Conservation (phyloP, 139 green algal genomes). For the Auxenochlorella pyrenoidosa region DNA sequence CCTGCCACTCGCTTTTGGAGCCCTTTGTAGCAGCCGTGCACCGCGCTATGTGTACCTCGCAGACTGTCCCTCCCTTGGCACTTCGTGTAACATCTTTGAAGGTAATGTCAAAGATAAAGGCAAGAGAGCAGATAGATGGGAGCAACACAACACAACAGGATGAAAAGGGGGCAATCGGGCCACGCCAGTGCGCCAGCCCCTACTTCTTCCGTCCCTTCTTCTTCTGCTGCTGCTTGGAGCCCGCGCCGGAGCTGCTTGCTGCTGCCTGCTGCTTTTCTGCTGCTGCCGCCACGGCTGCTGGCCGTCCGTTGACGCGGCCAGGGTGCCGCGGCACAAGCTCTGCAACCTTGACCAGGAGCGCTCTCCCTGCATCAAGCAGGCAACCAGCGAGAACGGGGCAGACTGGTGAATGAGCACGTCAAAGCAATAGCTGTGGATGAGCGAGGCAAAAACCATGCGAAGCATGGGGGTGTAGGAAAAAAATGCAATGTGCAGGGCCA, state of each 20-base stretch:
- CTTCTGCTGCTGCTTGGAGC: slow-evolving; percentile 39
- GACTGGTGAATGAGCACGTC: not conserved
- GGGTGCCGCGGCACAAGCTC: slow-evolving; percentile 58
- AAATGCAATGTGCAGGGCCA: not conserved
- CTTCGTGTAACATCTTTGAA: not conserved
- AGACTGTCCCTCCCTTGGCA: not conserved
- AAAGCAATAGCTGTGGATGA: not conserved
- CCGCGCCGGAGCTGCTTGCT: not conserved
- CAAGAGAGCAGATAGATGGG: not conserved
- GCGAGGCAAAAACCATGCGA: not conserved
- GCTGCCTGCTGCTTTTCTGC: slow-evolving; percentile 6
- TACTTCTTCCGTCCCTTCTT: slow-evolving; percentile 45
- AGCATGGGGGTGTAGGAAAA: not conserved
- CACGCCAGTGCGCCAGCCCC: not conserved
- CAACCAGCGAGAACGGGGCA: not conserved
- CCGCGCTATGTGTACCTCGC: not conserved
- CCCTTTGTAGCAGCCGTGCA: not conserved
- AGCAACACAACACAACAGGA: not conserved
- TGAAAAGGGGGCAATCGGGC: not conserved
- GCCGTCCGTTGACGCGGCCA: slow-evolving; percentile 42
- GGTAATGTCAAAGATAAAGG: not conserved
- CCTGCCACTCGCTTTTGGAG: not conserved
- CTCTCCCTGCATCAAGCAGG: slow-evolving; percentile 5
- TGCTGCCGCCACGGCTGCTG: slow-evolving; percentile 15
- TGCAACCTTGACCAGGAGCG: slow-evolving; percentile 52